Base-by-base conservation (phyloP, 2,329 filamentous ascomycete genomes). In the Anisogramma anomala region DNA sequence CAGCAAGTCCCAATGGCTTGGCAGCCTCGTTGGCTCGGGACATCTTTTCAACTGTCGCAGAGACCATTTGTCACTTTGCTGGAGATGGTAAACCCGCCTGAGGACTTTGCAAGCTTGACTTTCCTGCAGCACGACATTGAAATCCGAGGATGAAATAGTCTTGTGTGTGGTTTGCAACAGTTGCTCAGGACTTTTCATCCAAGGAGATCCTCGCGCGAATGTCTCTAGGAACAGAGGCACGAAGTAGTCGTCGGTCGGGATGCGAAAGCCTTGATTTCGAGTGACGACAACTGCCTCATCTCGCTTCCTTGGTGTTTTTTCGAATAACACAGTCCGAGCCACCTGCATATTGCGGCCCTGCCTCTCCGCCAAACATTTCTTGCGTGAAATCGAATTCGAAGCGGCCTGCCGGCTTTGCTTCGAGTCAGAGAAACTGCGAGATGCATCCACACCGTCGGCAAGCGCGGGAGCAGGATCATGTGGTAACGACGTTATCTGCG, bases 61-160 rank as follows among this genome's bases (percentile, higher is more conserved):
- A 4, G 88, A 91, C 89, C 91, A 96, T 53, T 89, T 82, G 52
- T 94, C 87, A 23, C 82, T 78, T 54, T 89, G 86, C 55, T 98
- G 91, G 19, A 96, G 67, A 47, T 89, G 79, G 56, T 95, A 94
- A 2, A 98, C 86, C 11, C 86, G 72, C 42, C 86, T 79, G 3
- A 96, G 61, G 22, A 94, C 84, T 42, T 85, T 81, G 53, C 85
- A 91, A 39, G 93, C 85, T 58, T 94, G 86, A 43, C 82, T 79
- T 53, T 96, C 88, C 36, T 86, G 77, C 30, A 93, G 77, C 32
- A 86, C 82, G 1, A 93, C 74, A 43, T 86, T 79, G 37, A 88
- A 80, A 55, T 95, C 88, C 1, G 80, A 70, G 0, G 89, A 96
- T 2, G 82, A 87, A 9, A 96, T 67, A 0, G 87, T 94, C 58